Percentiles rank a stretch among this genome's conserved stretches.
Evolutionary conservation across 2,329 filamentous ascomycete genomes (phyloP).

Genomic region (Microdochium nivale): DNA sequence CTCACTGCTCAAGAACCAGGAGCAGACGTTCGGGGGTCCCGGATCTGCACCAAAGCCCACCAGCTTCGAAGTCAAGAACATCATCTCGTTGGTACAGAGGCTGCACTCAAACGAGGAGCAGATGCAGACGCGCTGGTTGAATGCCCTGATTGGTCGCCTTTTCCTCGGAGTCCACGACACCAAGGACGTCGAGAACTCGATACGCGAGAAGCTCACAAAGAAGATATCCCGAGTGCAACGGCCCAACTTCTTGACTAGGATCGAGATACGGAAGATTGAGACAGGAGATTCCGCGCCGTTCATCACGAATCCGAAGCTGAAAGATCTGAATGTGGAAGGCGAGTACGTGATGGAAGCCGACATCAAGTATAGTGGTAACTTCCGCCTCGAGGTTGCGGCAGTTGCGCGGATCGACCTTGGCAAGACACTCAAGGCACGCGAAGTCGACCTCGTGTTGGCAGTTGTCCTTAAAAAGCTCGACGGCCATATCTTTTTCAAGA

Average conservation of each 20-base stretch:
- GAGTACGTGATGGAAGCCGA: constrained; percentile 84
- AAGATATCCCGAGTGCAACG: constrained; percentile 93
- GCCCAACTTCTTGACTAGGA: constrained; percentile 78
- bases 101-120: constrained; percentile 90
- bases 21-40: constrained; percentile 51
- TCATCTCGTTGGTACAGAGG: constrained; percentile 82
- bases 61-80: constrained; percentile 74
- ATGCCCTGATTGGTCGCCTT: constrained; percentile 79
- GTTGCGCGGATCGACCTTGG: constrained; percentile 88
- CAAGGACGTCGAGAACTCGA: constrained; percentile 65
- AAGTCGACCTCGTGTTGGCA: constrained; percentile 82
- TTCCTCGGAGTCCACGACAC: constrained; percentile 88
- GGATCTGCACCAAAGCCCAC: constrained; percentile 59
- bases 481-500: constrained; percentile 74
- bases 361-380: constrained; percentile 80
- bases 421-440: constrained; percentile 76
- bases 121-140: constrained; percentile 84
- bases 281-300: constrained; percentile 82
- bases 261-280: constrained; percentile 75
- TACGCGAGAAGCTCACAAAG: constrained; percentile 83
- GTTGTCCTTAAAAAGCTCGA: constrained; percentile 78
- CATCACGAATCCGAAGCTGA: constrained; percentile 80
- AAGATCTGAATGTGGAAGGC: constrained; percentile 84
- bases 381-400: constrained; percentile 83
- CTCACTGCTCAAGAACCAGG: constrained; percentile 76